Evolutionary conservation across 139 green algal species (phyloP).

Genomic region (Closterium sp.): DNA sequence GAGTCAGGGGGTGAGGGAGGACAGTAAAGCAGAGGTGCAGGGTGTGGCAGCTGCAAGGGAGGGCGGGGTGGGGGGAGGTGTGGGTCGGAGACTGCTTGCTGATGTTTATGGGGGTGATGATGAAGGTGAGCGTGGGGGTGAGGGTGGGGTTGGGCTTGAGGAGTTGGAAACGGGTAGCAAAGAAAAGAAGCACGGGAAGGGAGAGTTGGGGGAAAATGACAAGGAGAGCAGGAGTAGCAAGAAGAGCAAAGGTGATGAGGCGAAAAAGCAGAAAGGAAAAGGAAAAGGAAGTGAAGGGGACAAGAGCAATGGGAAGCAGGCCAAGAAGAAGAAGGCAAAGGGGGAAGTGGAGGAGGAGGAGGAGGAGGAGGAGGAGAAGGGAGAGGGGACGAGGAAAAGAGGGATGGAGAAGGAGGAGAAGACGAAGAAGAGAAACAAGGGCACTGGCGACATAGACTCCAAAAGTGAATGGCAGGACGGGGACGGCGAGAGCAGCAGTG

Average conservation of each 20-base stretch:
- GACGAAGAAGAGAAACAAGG: neutral
- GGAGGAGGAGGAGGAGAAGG: neutral
- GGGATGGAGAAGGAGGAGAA: neutral
- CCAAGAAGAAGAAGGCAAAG: neutral
- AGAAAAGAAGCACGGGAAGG: too few species aligned
- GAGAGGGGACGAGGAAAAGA: neutral
- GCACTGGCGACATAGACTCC: neutral
- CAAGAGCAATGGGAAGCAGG: neutral
- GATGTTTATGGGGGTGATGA: neutral
- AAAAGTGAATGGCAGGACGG: neutral
- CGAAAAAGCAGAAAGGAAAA: too few species aligned
- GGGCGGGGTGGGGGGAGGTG: neutral
- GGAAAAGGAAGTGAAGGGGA: too few species aligned
- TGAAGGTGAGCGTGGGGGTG: neutral
- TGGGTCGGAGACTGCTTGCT: neutral
- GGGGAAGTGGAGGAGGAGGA: neutral
- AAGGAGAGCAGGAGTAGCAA: neutral
- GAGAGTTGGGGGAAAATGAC: neutral
- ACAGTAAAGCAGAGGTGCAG: neutral
- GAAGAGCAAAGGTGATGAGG: too few species aligned
- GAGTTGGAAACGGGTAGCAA: too few species aligned
- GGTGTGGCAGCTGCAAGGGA: neutral
- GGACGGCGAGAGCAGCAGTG: too few species aligned
- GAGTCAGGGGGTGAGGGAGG: neutral
- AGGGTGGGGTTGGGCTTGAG: too few species aligned